These are phyloP conservation scores for Rhodotorula sp. DNA, from an alignment of 1,284 basidiomycete species.

Conservation along the genomic window DNA sequence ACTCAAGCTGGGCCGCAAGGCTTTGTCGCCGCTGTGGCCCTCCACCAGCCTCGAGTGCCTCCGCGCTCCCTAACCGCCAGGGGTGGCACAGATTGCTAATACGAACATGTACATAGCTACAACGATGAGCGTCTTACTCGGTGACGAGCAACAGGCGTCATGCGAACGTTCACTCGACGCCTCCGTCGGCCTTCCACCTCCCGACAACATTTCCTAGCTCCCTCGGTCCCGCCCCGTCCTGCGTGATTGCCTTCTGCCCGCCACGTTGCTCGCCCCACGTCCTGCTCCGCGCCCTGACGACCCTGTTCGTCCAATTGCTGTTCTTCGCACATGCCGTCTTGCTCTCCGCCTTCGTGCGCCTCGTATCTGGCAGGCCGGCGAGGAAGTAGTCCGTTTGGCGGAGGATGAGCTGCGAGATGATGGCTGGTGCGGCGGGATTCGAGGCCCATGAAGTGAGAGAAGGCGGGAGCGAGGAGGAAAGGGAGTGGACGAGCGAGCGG, in stretches of 20 bases:
- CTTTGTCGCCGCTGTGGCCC: too few relatives aligned
- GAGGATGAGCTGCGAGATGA: constrained; percentile 42
- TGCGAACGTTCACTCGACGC: neutral
- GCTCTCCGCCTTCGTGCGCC: neutral
- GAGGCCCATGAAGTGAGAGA: constrained; percentile 9
- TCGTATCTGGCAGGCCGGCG: constrained; percentile 22
- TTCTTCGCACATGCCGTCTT: constrained; percentile 34
- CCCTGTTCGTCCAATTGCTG: constrained; percentile 42
- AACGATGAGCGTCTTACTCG: neutral
- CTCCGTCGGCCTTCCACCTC: neutral
- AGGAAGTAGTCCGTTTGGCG: constrained; percentile 39
- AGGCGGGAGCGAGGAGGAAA: neutral
- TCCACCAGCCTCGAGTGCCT: too few relatives aligned
- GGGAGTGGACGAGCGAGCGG: neutral
- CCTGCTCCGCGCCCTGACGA: constrained; percentile 19
- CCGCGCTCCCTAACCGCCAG: too few relatives aligned
- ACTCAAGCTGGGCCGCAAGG: too few relatives aligned
- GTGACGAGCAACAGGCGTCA: neutral
- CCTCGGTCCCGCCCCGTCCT: neutral
- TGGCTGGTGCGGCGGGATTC: constrained; percentile 39
- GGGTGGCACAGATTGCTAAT: too few relatives aligned
- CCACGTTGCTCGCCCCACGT: neutral
- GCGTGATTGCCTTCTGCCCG: neutral
- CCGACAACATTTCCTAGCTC: neutral
- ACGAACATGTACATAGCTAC: neutral